Conservation (phyloP, 2,329 filamentous ascomycete species). For the Claviceps digitariae region DNA sequence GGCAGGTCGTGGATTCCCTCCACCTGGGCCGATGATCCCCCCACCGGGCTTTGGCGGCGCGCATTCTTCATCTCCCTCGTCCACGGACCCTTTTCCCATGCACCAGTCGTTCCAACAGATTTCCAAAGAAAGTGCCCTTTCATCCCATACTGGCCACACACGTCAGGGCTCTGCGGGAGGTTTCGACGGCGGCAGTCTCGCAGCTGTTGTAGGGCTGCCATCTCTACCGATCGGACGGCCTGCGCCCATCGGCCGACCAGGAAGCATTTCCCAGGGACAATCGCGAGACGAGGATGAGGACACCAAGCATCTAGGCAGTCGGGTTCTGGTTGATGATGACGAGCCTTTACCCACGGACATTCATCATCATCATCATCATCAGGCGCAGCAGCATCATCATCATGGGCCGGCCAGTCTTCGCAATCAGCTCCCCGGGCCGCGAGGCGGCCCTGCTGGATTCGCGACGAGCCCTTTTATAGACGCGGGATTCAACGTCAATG, state of each 20-base stretch:
- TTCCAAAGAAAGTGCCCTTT: constrained; percentile 20
- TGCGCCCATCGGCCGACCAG: constrained; percentile 76
- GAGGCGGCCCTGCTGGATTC: constrained; percentile 22
- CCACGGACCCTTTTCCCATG: constrained; percentile 18
- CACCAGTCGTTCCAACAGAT: constrained; percentile 17
- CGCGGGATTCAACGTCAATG: constrained; percentile 19
- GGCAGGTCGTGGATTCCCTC: constrained; percentile 30
- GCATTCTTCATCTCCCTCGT: constrained; percentile 10
- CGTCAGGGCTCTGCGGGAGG: constrained; percentile 59
- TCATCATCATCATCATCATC: constrained; percentile 7
- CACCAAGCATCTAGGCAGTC: constrained; percentile 75
- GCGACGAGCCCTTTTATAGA: constrained; percentile 28
- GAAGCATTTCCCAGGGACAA: constrained; percentile 50
- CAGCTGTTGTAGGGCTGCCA: constrained; percentile 19
- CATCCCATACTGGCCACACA: constrained; percentile 32
- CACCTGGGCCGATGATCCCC: constrained; percentile 18
- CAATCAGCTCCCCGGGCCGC: constrained; percentile 38
- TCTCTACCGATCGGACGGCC: constrained; percentile 69
- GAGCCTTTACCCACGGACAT: constrained; percentile 31
- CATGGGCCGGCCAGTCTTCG: constrained; percentile 19
- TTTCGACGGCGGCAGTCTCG: constrained; percentile 36
- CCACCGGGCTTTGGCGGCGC: constrained; percentile 22
- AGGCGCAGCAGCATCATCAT: background rate
- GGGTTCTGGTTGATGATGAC: constrained; percentile 70
- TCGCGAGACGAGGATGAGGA: constrained; percentile 48